These are phyloP conservation scores for Parasitella parasitica DNA, from an alignment of 371 early-diverging fungal genomes.

Conservation along the genomic window DNA sequence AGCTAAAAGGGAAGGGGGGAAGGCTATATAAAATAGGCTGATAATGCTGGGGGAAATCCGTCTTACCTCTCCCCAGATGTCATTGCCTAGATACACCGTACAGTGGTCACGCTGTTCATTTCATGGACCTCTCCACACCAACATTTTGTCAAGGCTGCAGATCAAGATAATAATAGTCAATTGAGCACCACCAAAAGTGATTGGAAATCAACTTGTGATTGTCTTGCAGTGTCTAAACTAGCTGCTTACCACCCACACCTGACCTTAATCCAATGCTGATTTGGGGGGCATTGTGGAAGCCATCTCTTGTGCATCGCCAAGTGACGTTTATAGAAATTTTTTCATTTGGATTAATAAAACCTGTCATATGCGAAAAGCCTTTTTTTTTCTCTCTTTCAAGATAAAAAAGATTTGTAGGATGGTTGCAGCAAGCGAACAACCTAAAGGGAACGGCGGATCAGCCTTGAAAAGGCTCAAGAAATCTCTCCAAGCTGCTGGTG, in stretches of 20 bases:
- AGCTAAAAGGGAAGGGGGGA: not conserved
- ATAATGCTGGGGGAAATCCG: conserved; percentile 3
- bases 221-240: no score
- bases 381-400: not conserved
- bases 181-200: no score
- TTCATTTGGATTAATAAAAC: not conserved
- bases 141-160: no score
- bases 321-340: conserved; percentile 11
- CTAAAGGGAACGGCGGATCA: conserved; percentile 51
- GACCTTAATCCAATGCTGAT: not conserved
- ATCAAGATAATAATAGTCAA: no score
- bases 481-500: conserved; percentile 72
- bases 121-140: not conserved
- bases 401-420: conserved; percentile 2
- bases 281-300: not conserved
- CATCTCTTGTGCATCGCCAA: not conserved
- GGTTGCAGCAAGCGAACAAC: conserved; percentile 21
- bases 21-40: not conserved
- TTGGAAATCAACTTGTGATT: no score
- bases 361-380: conserved; percentile 6
- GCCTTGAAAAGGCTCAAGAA: conserved; percentile 81
- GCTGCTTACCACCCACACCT: no score
- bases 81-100: not conserved
- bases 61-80: not conserved
- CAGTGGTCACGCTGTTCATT: not conserved